Evolutionary conservation across 2,329 filamentous ascomycete species (phyloP), one percentile per base, ranked within the genome.

Genomic region (Gaeumannomyces tritici): DNA sequence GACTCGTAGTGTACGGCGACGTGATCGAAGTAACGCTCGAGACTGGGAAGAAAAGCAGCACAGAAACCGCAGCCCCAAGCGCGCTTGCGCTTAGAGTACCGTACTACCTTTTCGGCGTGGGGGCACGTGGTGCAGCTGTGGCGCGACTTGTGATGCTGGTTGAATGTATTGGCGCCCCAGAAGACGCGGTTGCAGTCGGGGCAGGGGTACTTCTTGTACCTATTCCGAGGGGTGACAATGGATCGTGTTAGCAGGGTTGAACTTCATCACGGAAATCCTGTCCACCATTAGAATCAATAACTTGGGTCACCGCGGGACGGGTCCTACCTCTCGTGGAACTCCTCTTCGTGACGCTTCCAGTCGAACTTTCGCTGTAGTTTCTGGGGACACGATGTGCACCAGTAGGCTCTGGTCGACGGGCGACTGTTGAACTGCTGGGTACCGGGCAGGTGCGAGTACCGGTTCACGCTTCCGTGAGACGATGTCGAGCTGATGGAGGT

Each of bases 51-150:
- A 55, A 88, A 78, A 21, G 81, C 82, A 4, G 83, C 85, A 68
- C 86, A 89, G 73, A 89, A 88, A 29, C 86, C 86, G 66, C 86
- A 89, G 1, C 85, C 86, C 82, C 85, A 89, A 54, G 86, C 85
- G 66, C 85, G 81, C 75, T 87, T 86, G 64, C 80, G 80, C 64
- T 85, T 80, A 61, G 66, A 70, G 55, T 85, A 51, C 68, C 81
- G 81, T 69, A 86, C 84, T 26, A 87, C 84, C 66, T 83, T 83
- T 66, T 87, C 83, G 59, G 85, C 84, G 67, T 88, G 85, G 6
- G 85, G 85, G 65, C 85, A 88, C 4, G 84, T 84, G 33, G 63
- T 68, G 67, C 75, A 78, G 64, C 83, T 80, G 69, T 88, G 85
- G 63, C 84, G 83, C 62, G 85, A 83, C 68, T 85, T 86, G 74